Base-by-base conservation (phyloP, 257 asterid species). In the Ballota nigra region DNA sequence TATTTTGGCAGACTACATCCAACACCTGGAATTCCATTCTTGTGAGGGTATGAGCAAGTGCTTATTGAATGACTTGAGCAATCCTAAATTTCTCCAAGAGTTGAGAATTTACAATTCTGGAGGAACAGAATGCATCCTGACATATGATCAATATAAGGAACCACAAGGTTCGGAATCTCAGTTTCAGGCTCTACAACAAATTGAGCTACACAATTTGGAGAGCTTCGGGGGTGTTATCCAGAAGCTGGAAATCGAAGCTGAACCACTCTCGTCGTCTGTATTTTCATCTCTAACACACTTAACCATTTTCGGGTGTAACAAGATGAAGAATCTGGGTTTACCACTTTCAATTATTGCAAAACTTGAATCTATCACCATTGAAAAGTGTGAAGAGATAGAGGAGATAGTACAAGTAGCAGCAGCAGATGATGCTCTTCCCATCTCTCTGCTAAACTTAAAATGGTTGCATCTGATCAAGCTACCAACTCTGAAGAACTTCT, bases 401-500 rank as follows among this genome's bases (percentile, higher is more conserved):
- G 53, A 15, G 53, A 45, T 45, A 13, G 15, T 45, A 13, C 57
- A 45, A 67, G 24, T 18, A n/a, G 47, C 16, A 8, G 74, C 8
- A 11, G 16, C 49, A 11, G 49, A 3, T 7, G 59, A 11, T 23
- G 45, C 11, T 10, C 10, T 36, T 19, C 8, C 8, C 22, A 19
- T 75, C 38, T 29, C 13, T 40, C 38, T 75, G 16, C 78, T 73
- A 6, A 75, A 59, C 45, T 68, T 80, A 58, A 64, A 33, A 47
- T 18, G 13, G 0, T 52, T 80, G 18, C 6, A 20, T 38, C 38
- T 70, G 68, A 2, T 26, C 2, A 9, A 8, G 11, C 28, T 76
- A 34, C 76, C 81, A 72, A 15, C n/a, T 24, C 73, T 80, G 36
- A 40, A 66, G 49, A 53, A 69, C 64, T 41, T 80, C 67, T 66